Conservation (phyloP, 345 rosid genomes). For the Erucastrum elatum region DNA sequence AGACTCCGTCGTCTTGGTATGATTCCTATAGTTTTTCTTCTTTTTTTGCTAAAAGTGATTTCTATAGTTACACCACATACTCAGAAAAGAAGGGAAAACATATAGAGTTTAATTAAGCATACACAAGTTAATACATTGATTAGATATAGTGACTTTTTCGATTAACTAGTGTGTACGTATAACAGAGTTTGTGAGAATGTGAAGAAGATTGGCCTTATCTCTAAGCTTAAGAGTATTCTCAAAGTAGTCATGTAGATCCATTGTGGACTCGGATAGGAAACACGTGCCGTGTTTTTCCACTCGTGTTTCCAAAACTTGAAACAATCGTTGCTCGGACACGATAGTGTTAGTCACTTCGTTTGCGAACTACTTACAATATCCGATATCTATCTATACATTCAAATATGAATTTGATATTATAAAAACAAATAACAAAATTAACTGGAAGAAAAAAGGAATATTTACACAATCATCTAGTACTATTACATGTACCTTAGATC, state of each 20-base stretch:
- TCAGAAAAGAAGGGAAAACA: neutral
- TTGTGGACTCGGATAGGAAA: conserved; percentile 49
- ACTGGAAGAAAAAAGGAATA: neutral
- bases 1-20: conserved; percentile 58
- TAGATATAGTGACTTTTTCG: no score
- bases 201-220: conserved; percentile 56
- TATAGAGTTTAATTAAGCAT: neutral
- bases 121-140: neutral
- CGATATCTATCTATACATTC: conserved; percentile 50
- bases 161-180: neutral
- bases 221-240: conserved; percentile 55
- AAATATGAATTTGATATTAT: neutral
- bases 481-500: conserved; percentile 51
- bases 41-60: no score
- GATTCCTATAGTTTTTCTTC: conserved; percentile 41
- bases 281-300: conserved; percentile 91
- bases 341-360: conserved; percentile 63
- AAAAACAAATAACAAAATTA: neutral
- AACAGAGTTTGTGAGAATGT: conserved; percentile 51
- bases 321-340: conserved; percentile 74
- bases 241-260: conserved; percentile 72
- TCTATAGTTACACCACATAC: neutral
- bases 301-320: conserved; percentile 72
- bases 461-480: neutral
- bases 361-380: conserved; percentile 47